phyloP scores from a whole-genome alignment of 1,284 basidiomycete genomes.

The Irpex sp. region DNA sequence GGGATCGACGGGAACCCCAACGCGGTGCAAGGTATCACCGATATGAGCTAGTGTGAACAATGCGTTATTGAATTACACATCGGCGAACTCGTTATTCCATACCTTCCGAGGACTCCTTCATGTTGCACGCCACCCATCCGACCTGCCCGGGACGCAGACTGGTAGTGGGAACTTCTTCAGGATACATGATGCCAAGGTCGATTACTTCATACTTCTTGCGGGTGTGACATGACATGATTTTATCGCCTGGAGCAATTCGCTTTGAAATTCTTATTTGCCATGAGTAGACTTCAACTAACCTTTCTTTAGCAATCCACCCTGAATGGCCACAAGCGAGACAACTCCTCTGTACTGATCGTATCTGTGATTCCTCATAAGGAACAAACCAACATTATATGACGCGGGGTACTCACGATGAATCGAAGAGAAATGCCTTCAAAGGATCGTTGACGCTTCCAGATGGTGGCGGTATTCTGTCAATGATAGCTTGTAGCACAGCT shows the following conservation, averaged over 20 bases:
- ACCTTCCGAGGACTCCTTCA: slow-evolving; percentile 99
- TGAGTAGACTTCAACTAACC: slow-evolving; percentile 34
- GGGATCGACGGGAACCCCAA: slow-evolving; percentile 75
- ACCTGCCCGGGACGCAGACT: slow-evolving; percentile 86
- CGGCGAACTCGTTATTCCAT: slow-evolving; percentile 4
- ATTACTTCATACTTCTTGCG: slow-evolving; percentile 91
- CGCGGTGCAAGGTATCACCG: slow-evolving; percentile 88
- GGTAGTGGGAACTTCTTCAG: slow-evolving; percentile 75
- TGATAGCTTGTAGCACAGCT: slow-evolving; percentile 73
- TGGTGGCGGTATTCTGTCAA: slow-evolving; percentile 82
- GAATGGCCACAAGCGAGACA: slow-evolving; percentile 88
- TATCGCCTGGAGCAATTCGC: slow-evolving; percentile 62
- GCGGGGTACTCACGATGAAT: slow-evolving; percentile 68
- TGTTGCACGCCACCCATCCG: slow-evolving; percentile 89
- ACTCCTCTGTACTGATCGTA: slow-evolving; percentile 98
- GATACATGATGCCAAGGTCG: slow-evolving; percentile 91
- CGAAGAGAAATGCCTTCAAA: slow-evolving; percentile 88
- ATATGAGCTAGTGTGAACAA: slow-evolving; percentile 61
- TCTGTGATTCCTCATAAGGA: slow-evolving; percentile 38
- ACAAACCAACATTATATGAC: slow-evolving; percentile 1
- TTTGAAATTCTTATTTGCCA: not conserved
- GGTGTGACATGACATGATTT: slow-evolving; percentile 83
- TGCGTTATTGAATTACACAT: not conserved
- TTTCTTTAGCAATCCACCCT: slow-evolving; percentile 61
- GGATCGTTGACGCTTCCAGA: slow-evolving; percentile 46